Conservation (phyloP, 805 yeast genomes). For the Tetrapisispora phaffii region DNA sequence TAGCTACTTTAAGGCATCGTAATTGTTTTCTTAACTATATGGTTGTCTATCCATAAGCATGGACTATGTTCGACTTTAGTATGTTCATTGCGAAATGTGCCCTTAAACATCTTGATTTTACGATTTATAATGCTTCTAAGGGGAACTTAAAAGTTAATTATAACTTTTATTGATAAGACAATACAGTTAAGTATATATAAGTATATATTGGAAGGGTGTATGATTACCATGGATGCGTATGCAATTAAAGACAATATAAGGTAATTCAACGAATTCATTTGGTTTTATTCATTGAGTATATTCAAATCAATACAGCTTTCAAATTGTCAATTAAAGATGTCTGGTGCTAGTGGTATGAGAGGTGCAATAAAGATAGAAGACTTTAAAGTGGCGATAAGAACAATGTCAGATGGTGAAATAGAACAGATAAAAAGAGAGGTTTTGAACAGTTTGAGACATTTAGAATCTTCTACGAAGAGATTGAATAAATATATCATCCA, state of each 20-base stretch:
- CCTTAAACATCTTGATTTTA: too few relatives aligned
- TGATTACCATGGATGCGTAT: too few relatives aligned
- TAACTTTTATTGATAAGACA: background rate
- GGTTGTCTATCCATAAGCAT: too few relatives aligned
- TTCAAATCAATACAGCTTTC: too few relatives aligned
- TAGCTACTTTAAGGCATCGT: too few relatives aligned
- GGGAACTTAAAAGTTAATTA: background rate
- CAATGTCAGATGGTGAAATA: conserved; percentile 40
- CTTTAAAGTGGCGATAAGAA: conserved; percentile 43
- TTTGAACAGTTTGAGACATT: conserved; percentile 36
- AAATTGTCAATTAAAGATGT: conserved; percentile 10
- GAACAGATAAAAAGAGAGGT: conserved; percentile 27
- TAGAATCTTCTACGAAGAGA: conserved; percentile 43
- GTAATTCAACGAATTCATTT: too few relatives aligned
- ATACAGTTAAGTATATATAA: background rate
- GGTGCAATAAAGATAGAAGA: conserved; percentile 37
- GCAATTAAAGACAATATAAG: too few relatives aligned
- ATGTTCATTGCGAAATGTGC: too few relatives aligned
- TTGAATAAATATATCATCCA: conserved; percentile 36
- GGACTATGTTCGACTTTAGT: too few relatives aligned
- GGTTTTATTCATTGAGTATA: too few relatives aligned
- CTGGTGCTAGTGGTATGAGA: conserved; percentile 23
- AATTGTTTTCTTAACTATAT: too few relatives aligned
- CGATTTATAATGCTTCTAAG: background rate
- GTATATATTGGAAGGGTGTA: too few relatives aligned